Evolutionary conservation across 805 yeast genomes (phyloP).

Genomic region (Candida manassasensis): DNA sequence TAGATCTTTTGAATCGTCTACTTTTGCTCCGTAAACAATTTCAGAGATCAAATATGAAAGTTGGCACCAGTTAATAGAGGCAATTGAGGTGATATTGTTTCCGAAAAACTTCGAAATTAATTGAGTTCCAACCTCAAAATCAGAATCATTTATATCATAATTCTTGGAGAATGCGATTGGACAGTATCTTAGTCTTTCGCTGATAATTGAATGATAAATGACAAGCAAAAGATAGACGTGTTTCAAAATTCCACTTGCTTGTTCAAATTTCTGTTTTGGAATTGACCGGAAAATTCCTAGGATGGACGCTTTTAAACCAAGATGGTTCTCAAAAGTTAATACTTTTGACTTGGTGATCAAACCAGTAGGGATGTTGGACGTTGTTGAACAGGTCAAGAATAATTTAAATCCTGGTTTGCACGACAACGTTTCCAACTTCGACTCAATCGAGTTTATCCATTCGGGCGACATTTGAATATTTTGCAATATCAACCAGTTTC

Average conservation of each 20-base stretch:
- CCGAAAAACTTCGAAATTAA: constrained; percentile 42
- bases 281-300: constrained; percentile 28
- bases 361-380: constrained; percentile 48
- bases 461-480: constrained; percentile 68
- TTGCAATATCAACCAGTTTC: constrained; percentile 73
- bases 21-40: constrained; percentile 65
- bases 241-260: constrained; percentile 39
- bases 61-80: constrained; percentile 44
- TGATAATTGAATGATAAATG: constrained; percentile 68
- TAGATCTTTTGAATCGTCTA: constrained; percentile 40
- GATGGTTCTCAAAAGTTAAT: constrained; percentile 56
- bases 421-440: constrained; percentile 30
- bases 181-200: constrained; percentile 52
- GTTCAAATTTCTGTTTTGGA: constrained; percentile 12
- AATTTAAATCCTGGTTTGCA: constrained; percentile 42
- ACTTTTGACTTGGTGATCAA: constrained; percentile 52
- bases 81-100: constrained; percentile 10
- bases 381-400: constrained; percentile 59
- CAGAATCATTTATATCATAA: constrained; percentile 75
- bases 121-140: constrained; percentile 47
- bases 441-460: constrained; percentile 58
- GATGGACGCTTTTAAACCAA: constrained; percentile 52
- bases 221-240: constrained; percentile 51
- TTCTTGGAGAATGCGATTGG: constrained; percentile 58
- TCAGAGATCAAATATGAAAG: constrained; percentile 46